Base-by-base conservation (phyloP, 2,329 filamentous ascomycete species). In the Fusarium temperatum region DNA sequence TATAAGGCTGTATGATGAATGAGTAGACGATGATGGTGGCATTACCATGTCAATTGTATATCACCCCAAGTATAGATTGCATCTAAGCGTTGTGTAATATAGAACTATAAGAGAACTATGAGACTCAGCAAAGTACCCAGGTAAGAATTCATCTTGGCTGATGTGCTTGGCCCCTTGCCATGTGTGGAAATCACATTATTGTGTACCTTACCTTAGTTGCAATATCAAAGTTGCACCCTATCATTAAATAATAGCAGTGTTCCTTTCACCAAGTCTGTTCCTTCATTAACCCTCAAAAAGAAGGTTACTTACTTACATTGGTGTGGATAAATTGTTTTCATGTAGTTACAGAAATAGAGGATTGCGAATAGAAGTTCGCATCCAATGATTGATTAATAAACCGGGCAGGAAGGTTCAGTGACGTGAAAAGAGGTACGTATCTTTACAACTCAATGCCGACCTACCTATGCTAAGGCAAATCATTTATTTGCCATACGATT, bases 401-500 rank as follows among this genome's bases (percentile, higher is more conserved):
- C 24, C 30, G 17, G 30, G 17, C 30, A 51, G 32, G 32, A 8
- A 35, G 32, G 32, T 36, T 36, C 35, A 36, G 51, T n/a, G 35
- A 41, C 24, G 20, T 55, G 24, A 39, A 39, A 39, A 55, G 24
- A 41, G 35, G 35, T 55, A 55, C 51, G 51, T 55, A 55, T 55
- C 51, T 41, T 55, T 13, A 36, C 32, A n/a, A 13, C 51, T 28
- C 4, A 41, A 39, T 28, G 51, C 35, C 35, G 18, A 54, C 28
- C 28, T 28, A 54, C 28, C 28, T 28, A 10, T 54, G 8, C 35
- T 17, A 28, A 55, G 54, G 54, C 57, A 57, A 59, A 70, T 60
- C 69, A 70, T 73, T 63, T 35, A 36, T 63, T 59, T 69, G 54
- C 72, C 64, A 75, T 65, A 64, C 28, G 64, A 45, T 67, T 75